Evolutionary conservation across 495 filamentous ascomycete species (phyloP).

Genomic region (Podospora comata): DNA sequence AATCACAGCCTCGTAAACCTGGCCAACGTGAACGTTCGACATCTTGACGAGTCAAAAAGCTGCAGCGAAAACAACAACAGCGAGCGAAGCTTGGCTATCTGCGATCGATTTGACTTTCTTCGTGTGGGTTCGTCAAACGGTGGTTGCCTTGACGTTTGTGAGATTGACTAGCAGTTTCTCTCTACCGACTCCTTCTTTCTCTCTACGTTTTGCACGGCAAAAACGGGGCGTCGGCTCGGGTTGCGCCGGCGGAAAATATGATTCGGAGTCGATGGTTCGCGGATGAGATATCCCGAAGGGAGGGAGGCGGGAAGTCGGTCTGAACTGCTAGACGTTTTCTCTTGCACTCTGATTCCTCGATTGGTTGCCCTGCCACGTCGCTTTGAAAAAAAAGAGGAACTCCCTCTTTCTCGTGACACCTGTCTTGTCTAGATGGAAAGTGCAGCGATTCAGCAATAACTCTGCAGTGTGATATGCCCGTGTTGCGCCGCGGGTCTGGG

Average conservation of each 20-base stretch:
- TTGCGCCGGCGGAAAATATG: neutral
- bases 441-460: constrained; percentile 8
- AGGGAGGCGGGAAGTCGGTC: neutral
- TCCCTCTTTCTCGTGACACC: constrained; percentile 12
- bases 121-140: neutral
- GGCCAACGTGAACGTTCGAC: constrained; percentile 60
- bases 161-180: neutral
- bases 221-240: neutral
- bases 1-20: constrained; percentile 86
- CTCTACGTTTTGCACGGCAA: neutral
- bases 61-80: neutral
- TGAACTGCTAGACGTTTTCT: neutral
- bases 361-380: constrained; percentile 12
- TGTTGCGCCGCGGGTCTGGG: constrained; percentile 29
- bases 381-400: constrained; percentile 13
- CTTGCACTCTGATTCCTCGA: constrained; percentile 1
- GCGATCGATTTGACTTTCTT: neutral
- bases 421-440: constrained; percentile 29
- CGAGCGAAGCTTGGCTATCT: neutral
- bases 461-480: constrained; percentile 13
- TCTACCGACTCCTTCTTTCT: neutral
- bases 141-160: no score
- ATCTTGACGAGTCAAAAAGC: constrained; percentile 33
- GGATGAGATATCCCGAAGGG: neutral
- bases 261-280: neutral